phyloP scores from a whole-genome alignment of 108 stramenopile species.

The Skeletonema menzelii region DNA sequence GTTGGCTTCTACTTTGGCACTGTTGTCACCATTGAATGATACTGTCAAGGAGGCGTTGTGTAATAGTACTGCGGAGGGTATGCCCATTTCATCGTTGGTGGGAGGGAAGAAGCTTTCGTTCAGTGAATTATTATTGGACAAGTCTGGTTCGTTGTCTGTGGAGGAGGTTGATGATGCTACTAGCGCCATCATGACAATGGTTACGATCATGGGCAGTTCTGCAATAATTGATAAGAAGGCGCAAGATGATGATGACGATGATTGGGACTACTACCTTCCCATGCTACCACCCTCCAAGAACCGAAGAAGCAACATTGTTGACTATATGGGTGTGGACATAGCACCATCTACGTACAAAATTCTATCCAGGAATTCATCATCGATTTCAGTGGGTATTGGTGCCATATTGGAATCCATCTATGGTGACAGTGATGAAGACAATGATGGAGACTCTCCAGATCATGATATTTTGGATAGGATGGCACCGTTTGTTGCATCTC shows the following conservation, averaged over 20 bases:
- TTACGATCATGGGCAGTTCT: conserved; percentile 29
- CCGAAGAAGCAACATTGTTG: conserved; percentile 6
- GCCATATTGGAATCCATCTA: conserved; percentile 5
- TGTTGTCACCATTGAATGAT: conserved; percentile 23
- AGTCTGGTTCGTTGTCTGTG: neutral
- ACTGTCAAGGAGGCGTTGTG: conserved; percentile 33
- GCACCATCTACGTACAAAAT: conserved; percentile 27
- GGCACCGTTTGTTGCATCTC: conserved; percentile 39
- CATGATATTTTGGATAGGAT: conserved; percentile 12
- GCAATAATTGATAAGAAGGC: neutral
- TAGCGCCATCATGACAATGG: conserved; percentile 33
- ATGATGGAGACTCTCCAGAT: conserved; percentile 8
- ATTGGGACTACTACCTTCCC: conserved; percentile 35
- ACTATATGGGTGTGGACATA: conserved; percentile 42
- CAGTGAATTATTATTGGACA: conserved; percentile 9
- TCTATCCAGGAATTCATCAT: conserved; percentile 9
- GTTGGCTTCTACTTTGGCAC: conserved; percentile 21
- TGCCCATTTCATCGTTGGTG: conserved; percentile 2
- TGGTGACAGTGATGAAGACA: conserved; percentile 21
- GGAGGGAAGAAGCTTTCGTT: neutral
- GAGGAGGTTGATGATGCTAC: conserved; percentile 37
- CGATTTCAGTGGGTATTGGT: conserved; percentile 28
- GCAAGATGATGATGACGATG: conserved; percentile 5
- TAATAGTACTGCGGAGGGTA: conserved; percentile 34
- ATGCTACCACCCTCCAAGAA: conserved; percentile 28